phyloP scores from a whole-genome alignment of 805 yeast genomes.

The Yarrowia hollandica region DNA sequence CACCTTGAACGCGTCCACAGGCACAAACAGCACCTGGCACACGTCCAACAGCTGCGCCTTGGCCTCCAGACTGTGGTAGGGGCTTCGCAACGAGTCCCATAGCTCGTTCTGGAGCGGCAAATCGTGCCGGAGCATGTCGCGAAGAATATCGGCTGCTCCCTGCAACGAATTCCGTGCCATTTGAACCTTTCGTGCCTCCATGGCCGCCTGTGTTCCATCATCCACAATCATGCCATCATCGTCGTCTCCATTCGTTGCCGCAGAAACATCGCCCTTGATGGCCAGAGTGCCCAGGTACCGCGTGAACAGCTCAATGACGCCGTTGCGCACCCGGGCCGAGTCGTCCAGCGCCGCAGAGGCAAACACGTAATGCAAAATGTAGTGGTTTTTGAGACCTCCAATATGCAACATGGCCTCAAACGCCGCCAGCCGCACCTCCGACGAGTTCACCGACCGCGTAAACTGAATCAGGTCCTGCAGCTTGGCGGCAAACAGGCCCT shows the following conservation, averaged over 20 bases:
- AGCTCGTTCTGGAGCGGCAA: constrained; percentile 57
- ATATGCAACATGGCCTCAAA: constrained; percentile 65
- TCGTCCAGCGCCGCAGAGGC: constrained; percentile 56
- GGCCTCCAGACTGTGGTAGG: constrained; percentile 57
- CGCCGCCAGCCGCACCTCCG: constrained; percentile 63
- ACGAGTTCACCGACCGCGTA: constrained; percentile 50
- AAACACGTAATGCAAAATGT: constrained; percentile 62
- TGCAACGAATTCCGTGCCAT: constrained; percentile 62
- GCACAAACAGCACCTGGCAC: constrained; percentile 62
- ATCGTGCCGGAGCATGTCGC: constrained; percentile 56
- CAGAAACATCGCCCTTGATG: constrained; percentile 50
- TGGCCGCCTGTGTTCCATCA: constrained; percentile 46
- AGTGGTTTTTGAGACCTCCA: constrained; percentile 73
- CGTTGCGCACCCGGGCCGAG: constrained; percentile 53
- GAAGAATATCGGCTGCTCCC: constrained; percentile 65
- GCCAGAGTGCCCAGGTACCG: constrained; percentile 67
- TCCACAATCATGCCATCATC: constrained; percentile 58
- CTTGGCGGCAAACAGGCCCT: constrained; percentile 54
- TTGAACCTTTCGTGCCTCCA: constrained; percentile 58
- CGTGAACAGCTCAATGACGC: constrained; percentile 51
- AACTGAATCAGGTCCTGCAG: constrained; percentile 57
- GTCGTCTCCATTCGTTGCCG: constrained; percentile 35
- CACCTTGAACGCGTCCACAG: constrained; percentile 62
- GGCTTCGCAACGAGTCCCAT: constrained; percentile 65
- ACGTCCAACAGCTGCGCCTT: constrained; percentile 64